A percentile compares a stretch with the other conserved stretches of the same genome.
Evolutionary conservation across 345 rosid genomes (phyloP).

Genomic region (Raphanus sativus): DNA sequence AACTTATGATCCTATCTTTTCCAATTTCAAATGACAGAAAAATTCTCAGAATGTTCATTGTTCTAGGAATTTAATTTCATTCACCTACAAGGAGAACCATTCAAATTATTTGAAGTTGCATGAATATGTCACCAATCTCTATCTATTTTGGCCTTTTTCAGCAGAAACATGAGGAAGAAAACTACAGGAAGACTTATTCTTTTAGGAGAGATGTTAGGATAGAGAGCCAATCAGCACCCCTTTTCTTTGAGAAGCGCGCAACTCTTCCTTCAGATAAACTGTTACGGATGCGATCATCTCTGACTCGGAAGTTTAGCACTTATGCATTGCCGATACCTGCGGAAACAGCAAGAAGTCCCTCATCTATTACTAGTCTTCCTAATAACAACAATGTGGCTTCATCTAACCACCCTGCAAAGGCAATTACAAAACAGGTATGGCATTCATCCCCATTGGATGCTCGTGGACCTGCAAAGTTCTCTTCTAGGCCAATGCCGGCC

Average conservation of each 20-base stretch:
- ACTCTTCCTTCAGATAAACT: conserved; percentile 50
- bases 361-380: conserved; percentile 39
- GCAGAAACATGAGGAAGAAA: conserved; percentile 55
- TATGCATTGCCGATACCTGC: conserved; percentile 86
- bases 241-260: conserved; percentile 52
- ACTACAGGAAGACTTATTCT: conserved; percentile 46
- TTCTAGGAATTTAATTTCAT: neutral
- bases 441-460: conserved; percentile 81
- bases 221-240: conserved; percentile 80
- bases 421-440: conserved; percentile 50
- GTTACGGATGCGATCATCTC: conserved; percentile 52
- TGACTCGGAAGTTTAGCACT: conserved; percentile 65
- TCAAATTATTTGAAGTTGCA: neutral
- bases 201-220: conserved; percentile 41
- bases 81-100: neutral
- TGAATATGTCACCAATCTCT: conserved; percentile 15
- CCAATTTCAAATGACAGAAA: neutral
- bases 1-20: conserved; percentile 18
- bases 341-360: conserved; percentile 55
- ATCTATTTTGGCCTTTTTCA: neutral
- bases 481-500: conserved; percentile 40
- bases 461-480: conserved; percentile 45
- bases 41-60: conserved; percentile 5
- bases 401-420: conserved; percentile 39
- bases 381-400: conserved; percentile 25